Percentiles rank a stretch among this genome's conserved stretches.
Evolutionary conservation across 371 early-diverging fungal species (phyloP).

Genomic region (Rhizopus stolonifer): DNA sequence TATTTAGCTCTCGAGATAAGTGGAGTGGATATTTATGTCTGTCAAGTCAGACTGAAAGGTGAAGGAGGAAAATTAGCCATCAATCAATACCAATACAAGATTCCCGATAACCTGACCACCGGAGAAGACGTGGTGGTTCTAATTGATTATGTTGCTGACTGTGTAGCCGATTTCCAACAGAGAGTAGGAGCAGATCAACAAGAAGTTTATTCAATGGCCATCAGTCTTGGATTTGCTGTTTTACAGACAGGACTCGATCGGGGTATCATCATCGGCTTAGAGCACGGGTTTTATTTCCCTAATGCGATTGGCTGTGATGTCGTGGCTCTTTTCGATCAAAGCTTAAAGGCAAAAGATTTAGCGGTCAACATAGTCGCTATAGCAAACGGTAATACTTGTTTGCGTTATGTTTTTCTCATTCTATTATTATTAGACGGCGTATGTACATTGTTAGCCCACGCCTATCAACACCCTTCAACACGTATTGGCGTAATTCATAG

Average conservation of each 20-base stretch:
- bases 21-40: slow-evolving; percentile 67
- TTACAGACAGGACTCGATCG: slow-evolving; percentile 42
- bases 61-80: slow-evolving; percentile 48
- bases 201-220: slow-evolving; percentile 34
- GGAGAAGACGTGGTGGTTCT: slow-evolving; percentile 43
- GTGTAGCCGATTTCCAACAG: slow-evolving; percentile 43
- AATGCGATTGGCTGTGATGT: slow-evolving; percentile 45
- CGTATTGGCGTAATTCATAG: slow-evolving; percentile 90
- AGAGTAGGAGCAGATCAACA: slow-evolving; percentile 26
- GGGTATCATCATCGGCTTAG: slow-evolving; percentile 40
- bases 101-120: slow-evolving; percentile 78
- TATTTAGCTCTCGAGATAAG: slow-evolving; percentile 91
- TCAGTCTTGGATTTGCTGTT: slow-evolving; percentile 48
- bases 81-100: slow-evolving; percentile 68
- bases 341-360: slow-evolving; percentile 42
- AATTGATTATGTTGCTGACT: slow-evolving; percentile 49
- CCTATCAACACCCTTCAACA: slow-evolving; percentile 82
- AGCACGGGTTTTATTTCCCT: slow-evolving; percentile 45
- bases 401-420: background rate
- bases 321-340: slow-evolving; percentile 36
- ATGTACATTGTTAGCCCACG: slow-evolving; percentile 87
- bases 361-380: slow-evolving; percentile 47
- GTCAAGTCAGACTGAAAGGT: slow-evolving; percentile 51
- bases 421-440: slow-evolving; percentile 73
- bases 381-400: slow-evolving; percentile 37